Base-by-base conservation (phyloP, 176 grass and related monocot genomes). In the Avena sativa region DNA sequence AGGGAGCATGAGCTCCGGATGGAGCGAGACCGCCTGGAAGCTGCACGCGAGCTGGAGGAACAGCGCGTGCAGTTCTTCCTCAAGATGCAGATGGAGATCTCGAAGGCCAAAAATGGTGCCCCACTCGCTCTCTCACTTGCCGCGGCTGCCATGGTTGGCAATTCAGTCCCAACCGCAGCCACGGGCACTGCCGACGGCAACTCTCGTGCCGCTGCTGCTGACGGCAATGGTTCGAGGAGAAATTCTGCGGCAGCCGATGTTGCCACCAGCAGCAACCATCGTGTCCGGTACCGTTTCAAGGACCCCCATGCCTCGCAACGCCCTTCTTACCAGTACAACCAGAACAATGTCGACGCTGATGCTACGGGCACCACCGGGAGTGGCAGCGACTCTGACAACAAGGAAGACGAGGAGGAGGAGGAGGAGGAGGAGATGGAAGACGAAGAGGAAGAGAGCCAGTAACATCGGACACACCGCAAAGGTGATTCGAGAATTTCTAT, bases 1-100 rank as follows among this genome's bases (percentile, higher is more conserved):
- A 83, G 95, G 84, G 92, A 91, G 53, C 93, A 98, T 79, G 90
- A 90, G 57, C 76, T 85, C 84, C 93, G 91, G 79, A 90, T 98
- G 84, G 93, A 98, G 88, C 90, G 89, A 26, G 92, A 96, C 34
- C 85, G 92, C 52, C 88, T 98, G 13, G 96, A 91, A 28, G 87
- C 81, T 13, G 85, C 88, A 0, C 90, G 76, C 14, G 84, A 98
- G 76, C 80, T 98, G 10, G 96, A 96, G 76, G 78, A 92, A 8
- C 92, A 96, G 76, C 86, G 93, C 15, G 89, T 96, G 71, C 86
- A 98, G 49, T 96, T 98, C 91, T 92, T 98, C 83, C 88, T 98
- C 82, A 92, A 96, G 84, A 98, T 90, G 86, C 92, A 98, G 74
- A 87, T 89, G 90, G 93, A 95, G 47, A 85, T 98, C 80, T 88